A percentile compares a stretch with the other conserved stretches of the same genome.
Evolutionary conservation across 2,329 filamentous ascomycete genomes (phyloP).

Genomic region (Pestalotiopsis fici): DNA sequence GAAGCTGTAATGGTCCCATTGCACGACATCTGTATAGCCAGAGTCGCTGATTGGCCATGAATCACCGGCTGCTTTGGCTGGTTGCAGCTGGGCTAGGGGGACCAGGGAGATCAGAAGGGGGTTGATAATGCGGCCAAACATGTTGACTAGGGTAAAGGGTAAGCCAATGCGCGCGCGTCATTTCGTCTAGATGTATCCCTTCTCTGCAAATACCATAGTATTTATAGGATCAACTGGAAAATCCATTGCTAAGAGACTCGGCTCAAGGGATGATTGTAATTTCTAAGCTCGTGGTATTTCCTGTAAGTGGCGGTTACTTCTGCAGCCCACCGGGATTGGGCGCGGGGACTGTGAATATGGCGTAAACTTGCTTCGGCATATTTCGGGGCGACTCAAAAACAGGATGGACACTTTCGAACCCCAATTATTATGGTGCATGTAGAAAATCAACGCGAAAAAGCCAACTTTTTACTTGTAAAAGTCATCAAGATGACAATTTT

Average conservation of each 20-base stretch:
- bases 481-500: too few relatives aligned
- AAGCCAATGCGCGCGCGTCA: background rate
- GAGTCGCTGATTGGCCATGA: background rate
- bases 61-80: background rate
- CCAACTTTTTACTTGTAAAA: too few relatives aligned
- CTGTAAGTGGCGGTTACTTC: too few relatives aligned
- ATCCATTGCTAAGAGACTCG: too few relatives aligned
- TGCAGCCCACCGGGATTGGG: background rate
- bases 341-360: background rate
- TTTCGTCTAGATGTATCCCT: background rate
- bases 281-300: too few relatives aligned
- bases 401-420: background rate
- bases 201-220: background rate
- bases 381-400: background rate
- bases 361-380: background rate
- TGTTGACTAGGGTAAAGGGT: background rate
- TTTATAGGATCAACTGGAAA: background rate
- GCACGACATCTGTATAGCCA: slow-evolving; percentile 40
- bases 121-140: background rate
- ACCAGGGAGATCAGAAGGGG: background rate
- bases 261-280: too few relatives aligned
- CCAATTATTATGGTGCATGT: background rate
- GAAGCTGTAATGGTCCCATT: slow-evolving; percentile 73
- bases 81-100: background rate
- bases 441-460: background rate